A percentile compares a stretch with the other conserved stretches of the same genome.
These are phyloP conservation scores for Metarhizium robertsii DNA, from an alignment of 2,329 filamentous ascomycete species.

Conservation along the genomic window DNA sequence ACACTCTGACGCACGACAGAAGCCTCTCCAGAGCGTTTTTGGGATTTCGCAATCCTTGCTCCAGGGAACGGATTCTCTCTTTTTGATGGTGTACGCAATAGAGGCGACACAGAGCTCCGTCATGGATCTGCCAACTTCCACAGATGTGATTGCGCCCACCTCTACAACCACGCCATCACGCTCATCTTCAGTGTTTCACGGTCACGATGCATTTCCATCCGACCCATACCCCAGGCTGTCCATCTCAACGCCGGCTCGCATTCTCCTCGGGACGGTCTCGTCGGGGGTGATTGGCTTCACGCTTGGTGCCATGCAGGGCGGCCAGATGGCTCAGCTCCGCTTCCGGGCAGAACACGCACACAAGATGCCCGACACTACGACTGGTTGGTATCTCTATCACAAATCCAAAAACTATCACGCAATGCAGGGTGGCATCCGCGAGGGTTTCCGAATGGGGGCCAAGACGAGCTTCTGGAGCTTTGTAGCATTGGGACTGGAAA, in stretches of 20 bases:
- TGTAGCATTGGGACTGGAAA: conserved; percentile 73
- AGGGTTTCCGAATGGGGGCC: conserved; percentile 66
- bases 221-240: conserved; percentile 41
- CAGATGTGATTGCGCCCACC: conserved; percentile 2
- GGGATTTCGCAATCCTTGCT: not conserved
- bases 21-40: too few species aligned
- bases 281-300: conserved; percentile 60
- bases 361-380: conserved; percentile 71
- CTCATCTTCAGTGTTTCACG: conserved; percentile 9
- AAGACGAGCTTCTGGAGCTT: conserved; percentile 64
- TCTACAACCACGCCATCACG: not conserved
- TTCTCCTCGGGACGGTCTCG: conserved; percentile 53
- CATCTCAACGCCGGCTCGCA: conserved; percentile 54
- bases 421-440: conserved; percentile 65
- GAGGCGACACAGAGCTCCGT: not conserved
- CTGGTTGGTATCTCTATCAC: conserved; percentile 97
- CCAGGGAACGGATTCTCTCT: not conserved
- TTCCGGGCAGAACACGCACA: conserved; percentile 97
- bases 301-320: conserved; percentile 64
- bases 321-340: conserved; percentile 63
- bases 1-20: not conserved
- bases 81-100: too few species aligned
- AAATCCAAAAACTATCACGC: conserved; percentile 94
- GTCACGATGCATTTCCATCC: conserved; percentile 13
- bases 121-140: not conserved